phyloP scores from a whole-genome alignment of 371 early-diverging fungal genomes.

The Choanephora cucurbitarum region DNA sequence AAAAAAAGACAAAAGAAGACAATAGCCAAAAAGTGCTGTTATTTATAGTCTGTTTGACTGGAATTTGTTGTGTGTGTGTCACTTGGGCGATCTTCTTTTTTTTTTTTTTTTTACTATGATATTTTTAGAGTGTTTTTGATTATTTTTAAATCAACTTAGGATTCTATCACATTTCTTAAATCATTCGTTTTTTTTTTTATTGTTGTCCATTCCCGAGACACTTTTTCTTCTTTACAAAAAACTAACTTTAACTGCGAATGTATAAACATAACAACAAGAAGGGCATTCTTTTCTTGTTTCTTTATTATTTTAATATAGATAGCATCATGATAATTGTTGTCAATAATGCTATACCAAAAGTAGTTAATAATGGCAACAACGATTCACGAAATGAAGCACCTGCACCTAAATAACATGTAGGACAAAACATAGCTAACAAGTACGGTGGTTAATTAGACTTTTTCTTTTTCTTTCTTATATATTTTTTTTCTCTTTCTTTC shows the following conservation, averaged over 20 bases:
- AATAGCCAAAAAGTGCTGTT: not conserved
- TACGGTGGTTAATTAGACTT: too few species aligned
- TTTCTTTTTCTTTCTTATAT: too few species aligned
- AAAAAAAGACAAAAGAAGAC: conserved; percentile 10
- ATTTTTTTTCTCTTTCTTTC: not conserved
- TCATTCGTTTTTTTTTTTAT: not conserved
- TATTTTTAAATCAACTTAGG: conserved; percentile 10
- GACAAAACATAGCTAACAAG: conserved; percentile 55
- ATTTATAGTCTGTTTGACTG: conserved; percentile 18
- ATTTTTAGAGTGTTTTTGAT: not conserved
- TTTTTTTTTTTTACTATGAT: not conserved
- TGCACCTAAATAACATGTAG: conserved; percentile 43
- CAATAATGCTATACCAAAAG: conserved; percentile 32
- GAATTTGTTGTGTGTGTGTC: too few species aligned
- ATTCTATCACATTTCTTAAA: too few species aligned
- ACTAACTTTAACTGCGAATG: not conserved
- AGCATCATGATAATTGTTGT: conserved; percentile 30
- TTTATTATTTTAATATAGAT: conserved; percentile 25
- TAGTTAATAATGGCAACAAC: conserved; percentile 26
- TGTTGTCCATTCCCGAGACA: conserved; percentile 13
- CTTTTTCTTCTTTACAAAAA: not conserved
- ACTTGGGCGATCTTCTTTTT: too few species aligned
- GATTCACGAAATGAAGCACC: conserved; percentile 32
- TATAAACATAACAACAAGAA: not conserved
- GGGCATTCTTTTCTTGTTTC: too few species aligned